phyloP scores from a whole-genome alignment of 192 early-diverging fungal species.

The Chytriomyces hyalinus region DNA sequence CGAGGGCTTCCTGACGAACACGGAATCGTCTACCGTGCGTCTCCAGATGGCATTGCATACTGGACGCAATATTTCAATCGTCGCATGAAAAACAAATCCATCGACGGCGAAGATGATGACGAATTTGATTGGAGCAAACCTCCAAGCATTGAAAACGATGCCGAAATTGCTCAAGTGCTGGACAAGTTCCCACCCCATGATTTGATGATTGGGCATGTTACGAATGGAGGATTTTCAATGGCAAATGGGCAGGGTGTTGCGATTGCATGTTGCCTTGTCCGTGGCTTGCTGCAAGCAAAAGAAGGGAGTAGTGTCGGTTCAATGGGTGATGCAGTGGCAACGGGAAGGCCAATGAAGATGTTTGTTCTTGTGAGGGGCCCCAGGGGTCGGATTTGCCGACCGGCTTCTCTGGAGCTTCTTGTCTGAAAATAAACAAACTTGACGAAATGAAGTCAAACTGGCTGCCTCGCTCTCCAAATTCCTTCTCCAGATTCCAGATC shows the following conservation, averaged over 20 bases:
- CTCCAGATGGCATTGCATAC: constrained; percentile 51
- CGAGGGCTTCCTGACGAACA: constrained; percentile 55
- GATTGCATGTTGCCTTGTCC: constrained; percentile 66
- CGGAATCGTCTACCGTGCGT: constrained; percentile 62
- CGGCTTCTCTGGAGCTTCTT: constrained; percentile 29
- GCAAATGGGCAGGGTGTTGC: constrained; percentile 64
- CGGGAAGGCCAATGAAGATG: constrained; percentile 35
- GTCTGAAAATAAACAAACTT: too few relatives aligned
- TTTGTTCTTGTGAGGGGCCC: constrained; percentile 60
- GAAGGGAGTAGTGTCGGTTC: neutral
- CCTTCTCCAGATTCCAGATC: too few relatives aligned
- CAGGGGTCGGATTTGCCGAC: constrained; percentile 54
- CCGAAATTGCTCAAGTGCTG: constrained; percentile 23
- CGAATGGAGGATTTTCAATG: constrained; percentile 72
- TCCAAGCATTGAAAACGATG: neutral
- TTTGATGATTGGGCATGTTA: constrained; percentile 71
- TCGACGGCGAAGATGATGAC: constrained; percentile 44
- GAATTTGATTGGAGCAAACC: constrained; percentile 26
- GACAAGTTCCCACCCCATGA: constrained; percentile 45
- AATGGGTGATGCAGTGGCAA: neutral
- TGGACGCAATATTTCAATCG: constrained; percentile 42
- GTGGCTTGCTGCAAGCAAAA: constrained; percentile 44
- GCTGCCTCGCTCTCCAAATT: too few relatives aligned
- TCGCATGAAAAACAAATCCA: constrained; percentile 30
- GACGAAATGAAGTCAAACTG: too few relatives aligned